Evolutionary conservation across 192 early-diverging fungal species (phyloP).

Genomic region (Entomortierella parvispora): DNA sequence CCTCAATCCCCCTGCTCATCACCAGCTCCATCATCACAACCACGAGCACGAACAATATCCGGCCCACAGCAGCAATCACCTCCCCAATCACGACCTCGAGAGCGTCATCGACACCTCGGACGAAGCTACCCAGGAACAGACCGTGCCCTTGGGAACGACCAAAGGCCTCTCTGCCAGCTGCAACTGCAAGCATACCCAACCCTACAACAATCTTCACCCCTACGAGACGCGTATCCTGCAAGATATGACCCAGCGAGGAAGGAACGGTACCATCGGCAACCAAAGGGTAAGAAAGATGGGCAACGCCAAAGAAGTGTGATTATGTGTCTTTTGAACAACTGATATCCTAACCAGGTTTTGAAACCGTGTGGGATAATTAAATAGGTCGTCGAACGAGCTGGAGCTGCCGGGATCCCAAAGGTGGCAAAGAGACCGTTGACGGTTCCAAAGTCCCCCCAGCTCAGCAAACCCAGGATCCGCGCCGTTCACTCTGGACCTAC

Average conservation of each 20-base stretch:
- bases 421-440: slow-evolving; percentile 15
- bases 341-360: too few species aligned
- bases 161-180: background rate
- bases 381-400: slow-evolving; percentile 25
- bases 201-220: background rate
- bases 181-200: background rate
- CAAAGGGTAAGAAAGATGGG: background rate
- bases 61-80: too few species aligned
- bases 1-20: too few species aligned
- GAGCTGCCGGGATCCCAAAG: slow-evolving; percentile 27
- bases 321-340: background rate
- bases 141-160: too few species aligned
- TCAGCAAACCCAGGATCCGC: slow-evolving; percentile 13
- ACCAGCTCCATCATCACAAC: too few species aligned
- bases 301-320: background rate
- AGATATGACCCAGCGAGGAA: slow-evolving; percentile 2
- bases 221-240: slow-evolving; percentile 8
- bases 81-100: too few species aligned
- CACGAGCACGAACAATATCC: too few species aligned
- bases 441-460: slow-evolving; percentile 28
- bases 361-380: background rate
- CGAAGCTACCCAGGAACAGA: too few species aligned
- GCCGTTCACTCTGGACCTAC: slow-evolving; percentile 21
- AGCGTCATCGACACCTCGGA: too few species aligned
- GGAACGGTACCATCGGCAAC: slow-evolving; percentile 19